These are phyloP conservation scores for Neopestalotiopsis rosae DNA, from an alignment of 2,329 filamentous ascomycete species.

Conservation along the genomic window DNA sequence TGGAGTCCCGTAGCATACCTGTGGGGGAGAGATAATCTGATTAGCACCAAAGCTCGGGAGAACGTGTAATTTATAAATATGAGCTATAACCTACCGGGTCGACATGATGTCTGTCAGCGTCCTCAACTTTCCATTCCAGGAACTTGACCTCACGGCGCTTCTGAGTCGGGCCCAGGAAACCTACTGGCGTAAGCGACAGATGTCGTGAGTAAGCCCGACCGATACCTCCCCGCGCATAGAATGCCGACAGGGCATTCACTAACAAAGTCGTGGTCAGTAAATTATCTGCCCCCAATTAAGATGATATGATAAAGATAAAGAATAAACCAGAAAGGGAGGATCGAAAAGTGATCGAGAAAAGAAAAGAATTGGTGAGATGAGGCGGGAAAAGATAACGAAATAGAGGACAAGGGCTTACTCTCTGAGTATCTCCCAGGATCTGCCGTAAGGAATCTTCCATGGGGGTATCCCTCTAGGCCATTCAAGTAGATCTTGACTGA, in stretches of 20 bases:
- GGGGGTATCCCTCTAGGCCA: background rate
- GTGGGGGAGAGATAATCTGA: too few relatives aligned
- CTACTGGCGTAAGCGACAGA: background rate
- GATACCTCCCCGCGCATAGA: background rate
- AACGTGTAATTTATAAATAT: too few relatives aligned
- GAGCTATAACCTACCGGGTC: background rate
- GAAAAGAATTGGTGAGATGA: too few relatives aligned
- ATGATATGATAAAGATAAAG: too few relatives aligned
- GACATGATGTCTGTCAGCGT: background rate
- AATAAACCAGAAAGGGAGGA: too few relatives aligned
- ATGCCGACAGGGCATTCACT: background rate
- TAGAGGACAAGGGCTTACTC: background rate
- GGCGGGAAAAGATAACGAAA: too few relatives aligned
- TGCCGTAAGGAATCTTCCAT: background rate
- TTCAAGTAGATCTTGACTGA: background rate
- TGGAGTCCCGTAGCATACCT: background rate
- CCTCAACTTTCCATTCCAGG: background rate
- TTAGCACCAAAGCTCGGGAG: background rate
- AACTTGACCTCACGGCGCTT: background rate
- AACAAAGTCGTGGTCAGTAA: background rate
- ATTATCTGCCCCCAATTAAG: background rate
- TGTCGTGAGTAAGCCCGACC: background rate
- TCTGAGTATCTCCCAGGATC: background rate
- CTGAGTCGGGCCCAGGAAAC: background rate
- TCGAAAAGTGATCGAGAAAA: too few relatives aligned